These are phyloP conservation scores for Globisporangium irregulare DNA, from an alignment of 352 stramenopile species.

Conservation along the genomic window DNA sequence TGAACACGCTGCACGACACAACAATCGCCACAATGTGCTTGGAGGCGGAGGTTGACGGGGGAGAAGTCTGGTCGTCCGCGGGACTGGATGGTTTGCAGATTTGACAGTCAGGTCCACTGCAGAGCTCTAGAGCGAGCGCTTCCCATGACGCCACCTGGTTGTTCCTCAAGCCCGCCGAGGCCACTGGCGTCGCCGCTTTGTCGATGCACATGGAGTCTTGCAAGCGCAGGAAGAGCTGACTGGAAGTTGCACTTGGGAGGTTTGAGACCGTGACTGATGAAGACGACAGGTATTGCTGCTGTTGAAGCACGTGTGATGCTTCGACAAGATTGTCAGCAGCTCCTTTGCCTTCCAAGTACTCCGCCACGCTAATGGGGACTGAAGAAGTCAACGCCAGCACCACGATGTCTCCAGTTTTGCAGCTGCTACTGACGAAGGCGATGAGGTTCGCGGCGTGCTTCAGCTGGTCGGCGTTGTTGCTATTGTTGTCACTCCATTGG, in stretches of 20 bases:
- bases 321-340: conserved; percentile 14
- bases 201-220: conserved; percentile 23
- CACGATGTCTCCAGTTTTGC: conserved; percentile 26
- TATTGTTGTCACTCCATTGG: conserved; percentile 25
- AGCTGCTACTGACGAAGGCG: conserved; percentile 11
- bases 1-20: conserved; percentile 39
- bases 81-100: conserved; percentile 14
- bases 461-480: not conserved
- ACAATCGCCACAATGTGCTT: conserved; percentile 34
- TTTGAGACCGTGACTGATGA: conserved; percentile 11
- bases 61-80: not conserved
- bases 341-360: conserved; percentile 22
- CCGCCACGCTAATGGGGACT: conserved; percentile 12
- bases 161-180: not conserved
- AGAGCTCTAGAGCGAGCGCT: conserved; percentile 23
- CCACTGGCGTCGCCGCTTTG: conserved; percentile 17
- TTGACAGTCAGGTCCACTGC: conserved; percentile 14
- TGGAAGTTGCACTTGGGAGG: conserved; percentile 11
- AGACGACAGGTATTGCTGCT: conserved; percentile 15
- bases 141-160: not conserved
- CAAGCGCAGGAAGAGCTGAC: conserved; percentile 32
- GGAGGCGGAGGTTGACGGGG: conserved; percentile 11
- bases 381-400: conserved; percentile 27
- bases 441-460: not conserved
- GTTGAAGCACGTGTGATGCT: conserved; percentile 9